Base-by-base conservation (phyloP, 495 filamentous ascomycete species). In the Amphirosellinia nigrospora region DNA sequence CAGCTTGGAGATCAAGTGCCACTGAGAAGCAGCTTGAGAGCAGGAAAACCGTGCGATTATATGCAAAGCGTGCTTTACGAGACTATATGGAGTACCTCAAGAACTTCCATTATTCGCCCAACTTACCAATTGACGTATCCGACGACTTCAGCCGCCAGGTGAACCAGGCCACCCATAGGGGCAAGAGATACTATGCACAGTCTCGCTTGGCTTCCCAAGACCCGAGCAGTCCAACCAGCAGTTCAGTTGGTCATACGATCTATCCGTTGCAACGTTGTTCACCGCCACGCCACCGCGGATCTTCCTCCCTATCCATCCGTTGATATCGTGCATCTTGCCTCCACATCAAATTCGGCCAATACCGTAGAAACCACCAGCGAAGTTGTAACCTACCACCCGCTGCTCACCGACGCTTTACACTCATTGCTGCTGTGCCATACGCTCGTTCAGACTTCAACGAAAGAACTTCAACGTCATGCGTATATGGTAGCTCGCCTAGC, bases 401-500 rank as follows among this genome's bases (percentile, higher is more conserved):
- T 94, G 2, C 83, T 94, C 23, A 89, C 89, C 6, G 92, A 94
- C 66, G 89, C 89, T 4, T 84, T 94, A 1, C 92, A 94, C 77
- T 88, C 89, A 28, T 79, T 94, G 16, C 81, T 94, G 26, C 83
- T 94, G 52, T 89, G 88, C 71, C 92, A 94, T 76, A 83, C 85
- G 38, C 87, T 94, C 11, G 80, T 93, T 16, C 92, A 93, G 76
- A 94, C 92, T 1, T 89, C 91, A 0, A 78, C 86, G 21, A 92
- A 89, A 59, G 91, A 93, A 76, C 84, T 93, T 38, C 87, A 88
- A 61, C 90, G 92, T 43, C 90, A 94, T 74, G 91, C 91, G 0
- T 84, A 92, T 79, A 94, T 93, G 87, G 92, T 90, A 9, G 90
- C 91, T 23, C 88, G 92, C 1, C 87, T 94, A 19, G 85, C 89